Percentiles rank a stretch among this genome's conserved stretches.
Evolutionary conservation across 208 protist genomes (phyloP).

Genomic region (Acanthamoeba lenticulata): DNA sequence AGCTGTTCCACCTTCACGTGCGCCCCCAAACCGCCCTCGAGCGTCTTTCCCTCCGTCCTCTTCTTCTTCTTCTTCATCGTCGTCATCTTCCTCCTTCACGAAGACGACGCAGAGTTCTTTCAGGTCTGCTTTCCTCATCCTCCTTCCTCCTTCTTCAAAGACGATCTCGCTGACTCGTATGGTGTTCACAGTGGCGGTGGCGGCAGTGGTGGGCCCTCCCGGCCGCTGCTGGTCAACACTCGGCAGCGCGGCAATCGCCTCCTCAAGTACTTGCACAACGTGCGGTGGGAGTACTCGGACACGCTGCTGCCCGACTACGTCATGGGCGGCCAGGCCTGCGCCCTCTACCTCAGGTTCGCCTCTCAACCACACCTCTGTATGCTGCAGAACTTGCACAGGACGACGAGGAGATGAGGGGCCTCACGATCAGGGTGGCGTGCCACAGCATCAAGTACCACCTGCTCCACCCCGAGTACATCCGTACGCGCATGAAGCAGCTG

Average conservation of each 20-base stretch:
- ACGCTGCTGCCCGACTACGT: constrained; percentile 5
- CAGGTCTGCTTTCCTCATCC: too few species aligned
- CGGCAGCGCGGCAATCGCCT: constrained; percentile 75
- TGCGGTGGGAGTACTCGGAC: constrained; percentile 26
- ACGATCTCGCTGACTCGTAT: background rate
- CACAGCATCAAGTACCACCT: constrained; percentile 76
- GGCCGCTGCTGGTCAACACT: constrained; percentile 50
- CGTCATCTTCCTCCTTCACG: background rate
- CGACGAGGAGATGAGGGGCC: constrained; percentile 44
- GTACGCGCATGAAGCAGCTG: constrained; percentile 65
- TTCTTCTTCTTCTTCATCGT: background rate
- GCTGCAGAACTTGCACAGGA: background rate
- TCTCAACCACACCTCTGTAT: background rate
- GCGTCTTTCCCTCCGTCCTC: background rate
- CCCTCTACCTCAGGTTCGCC: constrained; percentile 38
- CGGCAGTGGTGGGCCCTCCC: background rate
- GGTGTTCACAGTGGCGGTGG: background rate
- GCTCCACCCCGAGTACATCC: constrained; percentile 78
- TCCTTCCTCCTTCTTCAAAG: too few species aligned
- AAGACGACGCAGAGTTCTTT: background rate
- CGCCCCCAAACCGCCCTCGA: too few species aligned
- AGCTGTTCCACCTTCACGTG: background rate
- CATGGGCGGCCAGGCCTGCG: background rate
- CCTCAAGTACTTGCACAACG: constrained; percentile 54
- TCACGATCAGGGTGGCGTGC: background rate